Percentiles rank a stretch among this genome's conserved stretches.
These are phyloP conservation scores for Annulohypoxylon moriforme DNA, from an alignment of 495 filamentous ascomycete genomes.

Conservation along the genomic window DNA sequence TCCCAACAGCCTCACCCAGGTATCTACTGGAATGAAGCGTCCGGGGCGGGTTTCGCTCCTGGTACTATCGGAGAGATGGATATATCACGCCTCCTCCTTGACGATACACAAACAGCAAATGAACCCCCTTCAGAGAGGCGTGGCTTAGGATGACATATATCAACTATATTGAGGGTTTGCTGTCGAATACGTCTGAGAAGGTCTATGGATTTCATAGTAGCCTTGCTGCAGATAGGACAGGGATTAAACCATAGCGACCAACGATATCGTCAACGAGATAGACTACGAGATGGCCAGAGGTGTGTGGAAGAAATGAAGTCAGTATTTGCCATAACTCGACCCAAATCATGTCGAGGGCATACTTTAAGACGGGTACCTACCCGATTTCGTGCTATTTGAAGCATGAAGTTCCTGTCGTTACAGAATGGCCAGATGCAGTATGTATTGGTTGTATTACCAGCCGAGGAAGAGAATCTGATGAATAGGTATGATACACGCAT, in stretches of 20 bases:
- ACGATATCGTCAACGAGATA: neutral
- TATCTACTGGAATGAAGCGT: constrained; percentile 43
- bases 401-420: constrained; percentile 36
- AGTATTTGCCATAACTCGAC: constrained; percentile 3
- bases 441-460: constrained; percentile 3
- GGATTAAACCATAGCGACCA: neutral
- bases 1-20: constrained; percentile 38
- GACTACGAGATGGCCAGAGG: constrained; percentile 2
- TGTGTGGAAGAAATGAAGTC: constrained; percentile 8
- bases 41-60: constrained; percentile 39
- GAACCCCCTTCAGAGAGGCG: constrained; percentile 42
- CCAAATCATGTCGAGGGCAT: constrained; percentile 2
- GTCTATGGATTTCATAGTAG: neutral
- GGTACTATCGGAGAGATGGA: constrained; percentile 58
- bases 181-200: neutral
- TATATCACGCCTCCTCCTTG: constrained; percentile 60
- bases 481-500: constrained; percentile 8
- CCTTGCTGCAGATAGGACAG: neutral
- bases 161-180: neutral
- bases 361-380: neutral
- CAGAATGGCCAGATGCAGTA: constrained; percentile 17
- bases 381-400: constrained; percentile 8
- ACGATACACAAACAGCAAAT: constrained; percentile 50
- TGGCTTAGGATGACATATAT: constrained; percentile 39
- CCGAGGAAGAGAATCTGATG: neutral